Evolutionary conservation across 2,329 filamentous ascomycete species (phyloP), one percentile per base, ranked within the genome.

Genomic region (Colletotrichum orchidophilum): DNA sequence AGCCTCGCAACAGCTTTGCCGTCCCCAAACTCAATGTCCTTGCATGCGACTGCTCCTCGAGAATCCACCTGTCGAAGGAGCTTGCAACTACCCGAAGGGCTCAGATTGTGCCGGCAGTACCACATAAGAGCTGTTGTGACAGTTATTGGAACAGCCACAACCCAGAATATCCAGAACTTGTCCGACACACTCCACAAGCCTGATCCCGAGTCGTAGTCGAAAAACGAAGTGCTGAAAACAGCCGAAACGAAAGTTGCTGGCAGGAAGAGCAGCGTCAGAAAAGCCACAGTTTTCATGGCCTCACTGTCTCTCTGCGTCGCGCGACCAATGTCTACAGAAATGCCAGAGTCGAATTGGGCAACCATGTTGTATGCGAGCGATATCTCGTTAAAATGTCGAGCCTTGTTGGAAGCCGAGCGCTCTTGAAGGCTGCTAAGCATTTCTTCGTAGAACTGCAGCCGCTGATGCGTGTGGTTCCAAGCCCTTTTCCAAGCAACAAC

Each of bases 351-450:
- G 42, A 82, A 76, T 71, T 86, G 83, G 0, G 83, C 80, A 0
- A 85, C 82, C 0, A 74, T 79, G 72, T 87, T 83, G 75, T 84
- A 87, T 0, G 81, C 75, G 71, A 92, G 80, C 67, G 90, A 78
- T 78, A 91, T 83, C 84, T 91, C 77, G 80, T 91, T 78, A 77
- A 86, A 60, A 75, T 92, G 80, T 69, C 90, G 73, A 15, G 83
- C 78, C 13, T 81, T 79, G 74, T 83, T 85, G 0, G 84, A 80
- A 0, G 71, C 70, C 0, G 83, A 79, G 13, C 85, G 80, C 12
- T 77, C 72, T 2, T 78, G 78, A 0, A 85, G 77, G 61, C 78
- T 81, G 18, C 74, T 70, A 1, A 83, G 61, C 18, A 82, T 77
- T 21, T 80, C 77, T 31, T 80, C 75, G 46, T 75, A 77, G 63